Base-by-base conservation (phyloP, 1,284 basidiomycete species). In the Marasmius tenuissimus region DNA sequence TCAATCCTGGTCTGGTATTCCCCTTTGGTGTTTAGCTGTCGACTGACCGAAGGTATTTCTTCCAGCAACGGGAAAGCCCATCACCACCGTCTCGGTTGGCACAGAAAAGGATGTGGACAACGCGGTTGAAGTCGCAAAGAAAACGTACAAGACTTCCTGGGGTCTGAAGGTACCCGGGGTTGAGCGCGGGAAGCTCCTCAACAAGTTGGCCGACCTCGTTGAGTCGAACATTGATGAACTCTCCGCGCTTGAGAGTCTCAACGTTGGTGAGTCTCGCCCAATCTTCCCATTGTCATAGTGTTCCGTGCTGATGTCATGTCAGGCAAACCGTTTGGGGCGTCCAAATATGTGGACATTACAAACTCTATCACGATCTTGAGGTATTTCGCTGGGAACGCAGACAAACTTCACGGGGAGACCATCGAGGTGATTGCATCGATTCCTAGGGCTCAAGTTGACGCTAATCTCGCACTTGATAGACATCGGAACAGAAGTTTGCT, bases 171-270 rank as follows among this genome's bases (percentile, higher is more conserved):
- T 72, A 40, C 80, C 86, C 27, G 87, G 85, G 34, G 69, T 71
- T 61, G 72, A 81, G 69, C 87, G 91, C 66, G 88, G 87, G 54
- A 78, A 80, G 68, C 75, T 86, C 20, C 73, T 88, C 39, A 73
- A 73, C 69, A 84, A 84, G 72, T 81, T 92, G 67, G 89, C 88
- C n/a, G 81, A 85, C 51, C 78, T 89, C 57, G 83, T 93, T 70
- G 88, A 92, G 72, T 71, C 79, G 63, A 76, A 90, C 76, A 64
- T 73, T 57, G 88, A 91, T 67, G 85, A 85, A 70, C 77, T 93
- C 64, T 82, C 87, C 35, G 85, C 86, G 14, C 73, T 91, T 65
- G 88, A 91, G n/a, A 42, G 12, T 42, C 40, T 42, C 2, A 42
- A 42, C 40, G 40, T 42, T 42, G 40, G 40, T 42, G 12, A 6